Conservation (phyloP, 352 stramenopile species). For the Thalassiosira livingstoniorum region DNA sequence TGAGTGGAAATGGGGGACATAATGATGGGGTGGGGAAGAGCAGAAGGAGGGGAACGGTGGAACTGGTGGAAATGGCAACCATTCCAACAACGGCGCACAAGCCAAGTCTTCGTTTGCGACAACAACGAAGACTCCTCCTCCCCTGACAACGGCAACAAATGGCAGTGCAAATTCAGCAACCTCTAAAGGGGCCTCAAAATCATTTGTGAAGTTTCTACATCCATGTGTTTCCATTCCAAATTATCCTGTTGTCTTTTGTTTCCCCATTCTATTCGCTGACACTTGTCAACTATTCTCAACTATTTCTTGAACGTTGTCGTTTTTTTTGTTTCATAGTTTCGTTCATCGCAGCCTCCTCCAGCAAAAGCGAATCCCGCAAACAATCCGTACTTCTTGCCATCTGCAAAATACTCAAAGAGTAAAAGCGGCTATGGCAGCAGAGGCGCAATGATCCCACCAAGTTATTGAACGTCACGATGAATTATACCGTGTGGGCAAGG, state of each 20-base stretch:
- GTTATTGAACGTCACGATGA: conserved; percentile 70
- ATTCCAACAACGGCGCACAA: too few species aligned
- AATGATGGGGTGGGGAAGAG: conserved; percentile 16
- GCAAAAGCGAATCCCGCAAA: conserved; percentile 79
- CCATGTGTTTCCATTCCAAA: too few species aligned
- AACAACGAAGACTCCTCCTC: conserved; percentile 2
- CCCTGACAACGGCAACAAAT: conserved; percentile 68
- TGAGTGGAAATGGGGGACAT: neutral
- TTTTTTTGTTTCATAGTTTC: too few species aligned
- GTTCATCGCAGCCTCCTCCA: too few species aligned
- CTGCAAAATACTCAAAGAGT: conserved; percentile 73
- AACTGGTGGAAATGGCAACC: neutral
- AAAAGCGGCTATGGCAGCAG: conserved; percentile 68
- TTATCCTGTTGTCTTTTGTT: too few species aligned
- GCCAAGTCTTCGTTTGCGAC: conserved; percentile 6
- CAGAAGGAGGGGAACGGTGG: neutral
- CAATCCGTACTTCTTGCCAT: conserved; percentile 69
- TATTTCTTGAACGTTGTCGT: too few species aligned
- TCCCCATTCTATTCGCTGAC: too few species aligned
- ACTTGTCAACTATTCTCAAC: too few species aligned
- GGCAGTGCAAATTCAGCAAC: conserved; percentile 86
- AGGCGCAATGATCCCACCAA: conserved; percentile 78
- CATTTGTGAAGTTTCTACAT: too few species aligned
- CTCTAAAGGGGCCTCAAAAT: conserved; percentile 82
- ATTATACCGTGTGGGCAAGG: conserved; percentile 80